Conservation (phyloP, 805 yeast genomes). For the Middelhovenomyces tepae region DNA sequence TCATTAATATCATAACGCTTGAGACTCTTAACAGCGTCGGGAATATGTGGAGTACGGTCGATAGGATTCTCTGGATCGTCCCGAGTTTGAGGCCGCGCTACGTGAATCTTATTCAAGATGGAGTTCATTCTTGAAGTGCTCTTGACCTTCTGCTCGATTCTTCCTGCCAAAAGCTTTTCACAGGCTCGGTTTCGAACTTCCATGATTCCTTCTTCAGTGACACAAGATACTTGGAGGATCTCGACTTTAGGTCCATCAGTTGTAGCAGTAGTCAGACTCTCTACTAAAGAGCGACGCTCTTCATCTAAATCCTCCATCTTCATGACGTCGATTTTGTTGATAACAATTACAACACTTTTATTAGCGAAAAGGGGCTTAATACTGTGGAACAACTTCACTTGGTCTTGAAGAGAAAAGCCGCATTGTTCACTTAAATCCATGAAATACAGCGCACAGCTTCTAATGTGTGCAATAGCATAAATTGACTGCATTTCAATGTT, state of each 20-base stretch:
- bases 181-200: constrained; percentile 94
- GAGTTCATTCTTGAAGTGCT: constrained; percentile 82
- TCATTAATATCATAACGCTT: constrained; percentile 69
- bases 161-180: constrained; percentile 87
- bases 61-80: constrained; percentile 61
- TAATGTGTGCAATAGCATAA: constrained; percentile 95
- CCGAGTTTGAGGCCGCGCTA: constrained; percentile 80
- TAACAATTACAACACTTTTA: constrained; percentile 89
- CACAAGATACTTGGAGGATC: constrained; percentile 87
- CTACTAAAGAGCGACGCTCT: constrained; percentile 62
- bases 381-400: constrained; percentile 92
- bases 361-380: constrained; percentile 96
- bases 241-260: constrained; percentile 69
- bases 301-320: constrained; percentile 73
- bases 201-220: constrained; percentile 91
- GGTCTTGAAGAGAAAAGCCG: constrained; percentile 96
- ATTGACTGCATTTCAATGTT: constrained; percentile 99
- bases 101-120: constrained; percentile 92
- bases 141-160: constrained; percentile 89
- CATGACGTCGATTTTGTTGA: constrained; percentile 91
- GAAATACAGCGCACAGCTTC: constrained; percentile 92
- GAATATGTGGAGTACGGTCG: constrained; percentile 71
- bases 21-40: constrained; percentile 56
- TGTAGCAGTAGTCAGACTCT: constrained; percentile 39
- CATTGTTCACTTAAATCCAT: constrained; percentile 99